Base-by-base conservation (phyloP, 495 filamentous ascomycete genomes). In the Penicillium coprophilum region DNA sequence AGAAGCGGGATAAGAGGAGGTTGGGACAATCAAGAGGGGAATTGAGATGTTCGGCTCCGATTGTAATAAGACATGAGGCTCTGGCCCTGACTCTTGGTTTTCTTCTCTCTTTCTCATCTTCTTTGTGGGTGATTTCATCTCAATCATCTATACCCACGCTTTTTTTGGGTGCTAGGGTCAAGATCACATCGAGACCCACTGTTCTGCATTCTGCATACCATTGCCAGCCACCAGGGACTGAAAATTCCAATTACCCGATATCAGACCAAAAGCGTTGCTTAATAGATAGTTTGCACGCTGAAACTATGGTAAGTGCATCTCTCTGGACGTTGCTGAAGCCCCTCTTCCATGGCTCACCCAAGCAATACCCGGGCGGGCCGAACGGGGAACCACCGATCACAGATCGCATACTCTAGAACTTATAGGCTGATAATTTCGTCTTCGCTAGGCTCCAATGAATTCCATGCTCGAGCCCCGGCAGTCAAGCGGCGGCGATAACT, bases 391-490 rank as follows among this genome's bases (percentile, higher is more conserved):
- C 53, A 55, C 23, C 44, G 53, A 47, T 48, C 53, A 55, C 23
- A 44, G 53, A 47, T 48, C 24, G 24, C 34, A 31, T 3, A 17
- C 1, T 20, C 24, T 44, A 21, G 36, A 53, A 28, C 27, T 39
- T 44, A 34, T 17, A 46, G 39, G 15, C 59, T 57, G 10, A 57
- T 5, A 17, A 6, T 24, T 28, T 13, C 32, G 45, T n/a, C 10
- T 46, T 43, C 20, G n/a, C 4, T 28, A 68, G 65, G 65, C 65
- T 8, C 57, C 59, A 6, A 51, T 55, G 13, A 45, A 57, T 53
- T 39, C 46, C 11, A 57, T 43, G n/a, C 61, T 73, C 45, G n/a
- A 40, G 24, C 10, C 67, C 6, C 66, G 67, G n/a, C 63, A 66
- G 50, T 56, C 66, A 17, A 54, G 51, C 21, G 51, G 54, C 27